Percentiles rank a stretch among this genome's conserved stretches.
Conservation (phyloP, 1,139 yeast species). For the Debaryomycetaceae sp. region DNA sequence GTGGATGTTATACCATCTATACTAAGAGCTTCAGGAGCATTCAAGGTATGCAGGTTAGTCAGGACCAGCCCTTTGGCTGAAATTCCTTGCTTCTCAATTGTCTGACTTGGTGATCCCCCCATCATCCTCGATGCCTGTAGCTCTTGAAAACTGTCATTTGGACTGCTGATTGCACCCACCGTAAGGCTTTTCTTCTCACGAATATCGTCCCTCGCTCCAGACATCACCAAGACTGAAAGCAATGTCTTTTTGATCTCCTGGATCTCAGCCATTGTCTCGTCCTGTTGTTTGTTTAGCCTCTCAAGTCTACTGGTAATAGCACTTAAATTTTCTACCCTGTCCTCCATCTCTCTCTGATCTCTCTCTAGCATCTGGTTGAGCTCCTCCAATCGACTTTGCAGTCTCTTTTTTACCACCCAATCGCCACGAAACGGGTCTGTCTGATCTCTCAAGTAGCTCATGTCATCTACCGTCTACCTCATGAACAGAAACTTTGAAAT, state of each 20-base stretch:
- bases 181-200: neutral
- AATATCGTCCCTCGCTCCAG: neutral
- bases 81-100: neutral
- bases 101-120: neutral
- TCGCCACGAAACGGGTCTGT: neutral
- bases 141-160: neutral
- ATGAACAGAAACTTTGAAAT: neutral
- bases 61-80: neutral
- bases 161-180: neutral
- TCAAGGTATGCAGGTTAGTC: slow-evolving; percentile 2
- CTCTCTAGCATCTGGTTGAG: neutral
- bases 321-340: neutral
- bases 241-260: neutral
- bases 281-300: neutral
- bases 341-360: neutral
- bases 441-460: neutral
- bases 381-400: neutral
- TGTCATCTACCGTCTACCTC: neutral
- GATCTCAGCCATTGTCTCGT: neutral
- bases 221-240: neutral
- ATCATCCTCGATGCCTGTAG: neutral
- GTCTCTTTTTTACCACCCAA: neutral
- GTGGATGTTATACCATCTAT: neutral
- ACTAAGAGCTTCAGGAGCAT: neutral
- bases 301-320: neutral